These are phyloP conservation scores for Citrus medica DNA, from an alignment of 345 rosid species.

Conservation along the genomic window DNA sequence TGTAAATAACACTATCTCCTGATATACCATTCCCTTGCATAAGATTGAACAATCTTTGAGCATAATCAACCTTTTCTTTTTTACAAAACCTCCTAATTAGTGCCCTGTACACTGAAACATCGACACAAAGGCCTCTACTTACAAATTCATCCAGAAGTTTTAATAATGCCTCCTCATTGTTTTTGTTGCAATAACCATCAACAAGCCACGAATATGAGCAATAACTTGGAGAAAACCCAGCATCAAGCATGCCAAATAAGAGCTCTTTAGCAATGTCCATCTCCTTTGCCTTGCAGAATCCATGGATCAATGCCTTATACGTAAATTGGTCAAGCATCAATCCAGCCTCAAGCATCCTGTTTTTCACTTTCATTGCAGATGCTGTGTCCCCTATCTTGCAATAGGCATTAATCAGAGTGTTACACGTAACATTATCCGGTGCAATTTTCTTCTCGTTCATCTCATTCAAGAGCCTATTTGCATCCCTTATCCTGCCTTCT, in stretches of 20 bases:
- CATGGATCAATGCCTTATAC: conserved; percentile 75
- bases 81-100: conserved; percentile 82
- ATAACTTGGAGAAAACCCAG: conserved; percentile 77
- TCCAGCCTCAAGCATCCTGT: conserved; percentile 77
- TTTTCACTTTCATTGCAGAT: conserved; percentile 83
- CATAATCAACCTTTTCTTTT: conserved; percentile 55
- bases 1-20: conserved; percentile 72
- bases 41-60: conserved; percentile 41
- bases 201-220: conserved; percentile 79
- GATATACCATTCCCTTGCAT: conserved; percentile 67
- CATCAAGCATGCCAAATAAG: conserved; percentile 61
- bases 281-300: conserved; percentile 71
- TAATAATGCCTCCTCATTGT: conserved; percentile 43
- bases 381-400: conserved; percentile 76
- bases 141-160: conserved; percentile 59
- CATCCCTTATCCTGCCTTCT: conserved; percentile 80
- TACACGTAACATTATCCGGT: conserved; percentile 86
- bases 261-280: conserved; percentile 71
- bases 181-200: conserved; percentile 57
- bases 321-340: conserved; percentile 63
- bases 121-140: conserved; percentile 49
- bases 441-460: conserved; percentile 71
- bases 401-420: conserved; percentile 85
- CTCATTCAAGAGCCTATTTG: conserved; percentile 69
- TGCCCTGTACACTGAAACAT: conserved; percentile 74